Evolutionary conservation across 192 early-diverging fungal species (phyloP).

Genomic region (Backusella australiensis): DNA sequence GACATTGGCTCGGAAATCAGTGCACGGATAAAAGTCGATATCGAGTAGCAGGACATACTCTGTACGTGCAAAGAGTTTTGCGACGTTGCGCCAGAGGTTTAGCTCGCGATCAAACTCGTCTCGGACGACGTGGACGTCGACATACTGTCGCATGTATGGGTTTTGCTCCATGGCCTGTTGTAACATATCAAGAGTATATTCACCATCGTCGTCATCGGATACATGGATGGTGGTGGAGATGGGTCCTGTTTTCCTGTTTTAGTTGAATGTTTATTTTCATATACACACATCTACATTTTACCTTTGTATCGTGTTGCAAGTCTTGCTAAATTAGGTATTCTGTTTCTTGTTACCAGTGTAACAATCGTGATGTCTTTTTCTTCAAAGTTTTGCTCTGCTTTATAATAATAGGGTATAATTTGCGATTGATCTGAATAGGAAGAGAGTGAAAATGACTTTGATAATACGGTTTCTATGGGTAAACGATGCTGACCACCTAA

Average conservation of each 20-base stretch:
- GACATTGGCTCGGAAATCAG: conserved; percentile 41
- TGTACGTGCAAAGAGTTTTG: conserved; percentile 54
- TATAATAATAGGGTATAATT: conserved; percentile 53
- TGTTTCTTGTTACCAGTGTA: conserved; percentile 49
- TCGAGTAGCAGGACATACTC: conserved; percentile 57
- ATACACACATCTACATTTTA: not conserved
- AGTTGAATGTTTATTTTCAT: not conserved
- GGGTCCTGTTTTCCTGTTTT: conserved; percentile 37
- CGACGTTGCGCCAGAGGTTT: conserved; percentile 61
- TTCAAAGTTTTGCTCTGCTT: conserved; percentile 36
- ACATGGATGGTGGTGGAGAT: conserved; percentile 59
- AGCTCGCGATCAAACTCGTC: conserved; percentile 59
- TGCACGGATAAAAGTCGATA: conserved; percentile 57
- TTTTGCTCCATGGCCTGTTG: conserved; percentile 43
- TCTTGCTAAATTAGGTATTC: conserved; percentile 45
- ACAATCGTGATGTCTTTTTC: conserved; percentile 55
- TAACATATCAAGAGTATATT: conserved; percentile 41
- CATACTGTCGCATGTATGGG: conserved; percentile 42
- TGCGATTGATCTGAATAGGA: conserved; percentile 49
- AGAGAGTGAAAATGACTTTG: conserved; percentile 52
- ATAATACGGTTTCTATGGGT: conserved; percentile 47
- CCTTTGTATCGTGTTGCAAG: conserved; percentile 49
- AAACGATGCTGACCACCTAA: conserved; percentile 10
- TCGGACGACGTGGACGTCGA: conserved; percentile 53
- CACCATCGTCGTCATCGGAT: conserved; percentile 47